Evolutionary conservation across 1,284 basidiomycete genomes (phyloP).

Genomic region (Trichosporon ovoides): DNA sequence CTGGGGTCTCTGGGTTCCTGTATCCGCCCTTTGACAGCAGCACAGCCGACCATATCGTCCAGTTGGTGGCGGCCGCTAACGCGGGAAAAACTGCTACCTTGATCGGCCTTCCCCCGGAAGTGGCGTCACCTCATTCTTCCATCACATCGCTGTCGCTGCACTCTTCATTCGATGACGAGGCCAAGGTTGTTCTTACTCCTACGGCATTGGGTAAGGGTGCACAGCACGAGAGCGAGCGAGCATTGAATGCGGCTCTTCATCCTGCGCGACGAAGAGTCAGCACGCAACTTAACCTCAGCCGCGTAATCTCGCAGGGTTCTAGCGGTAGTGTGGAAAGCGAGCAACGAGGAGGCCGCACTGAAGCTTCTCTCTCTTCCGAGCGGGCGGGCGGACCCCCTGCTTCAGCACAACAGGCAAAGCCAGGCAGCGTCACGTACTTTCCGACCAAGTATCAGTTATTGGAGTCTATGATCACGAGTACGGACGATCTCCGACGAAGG

Average conservation of each 20-base stretch:
- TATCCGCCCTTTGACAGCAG: slow-evolving; percentile 41
- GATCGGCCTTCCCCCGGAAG: not conserved
- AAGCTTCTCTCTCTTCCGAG: not conserved
- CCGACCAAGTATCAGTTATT: not conserved
- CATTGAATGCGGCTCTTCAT: slow-evolving; percentile 19
- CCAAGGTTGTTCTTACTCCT: slow-evolving; percentile 37
- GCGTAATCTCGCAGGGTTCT: slow-evolving; percentile 6
- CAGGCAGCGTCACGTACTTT: not conserved
- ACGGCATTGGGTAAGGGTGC: slow-evolving; percentile 37
- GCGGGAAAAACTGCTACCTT: slow-evolving; percentile 14
- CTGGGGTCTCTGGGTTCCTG: slow-evolving; percentile 43
- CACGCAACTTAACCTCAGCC: slow-evolving; percentile 10
- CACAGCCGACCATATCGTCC: slow-evolving; percentile 26
- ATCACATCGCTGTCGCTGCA: slow-evolving; percentile 7
- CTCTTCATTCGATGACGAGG: slow-evolving; percentile 15
- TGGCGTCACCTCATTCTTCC: not conserved
- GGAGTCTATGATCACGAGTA: not conserved
- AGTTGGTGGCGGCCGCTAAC: slow-evolving; percentile 33
- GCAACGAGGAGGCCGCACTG: not conserved
- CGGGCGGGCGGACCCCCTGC: not conserved
- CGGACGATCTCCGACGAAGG: slow-evolving; percentile 51
- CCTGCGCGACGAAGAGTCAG: slow-evolving; percentile 10
- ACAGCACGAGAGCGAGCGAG: slow-evolving; percentile 41
- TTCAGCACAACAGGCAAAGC: not conserved
- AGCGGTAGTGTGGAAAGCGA: not conserved